Percentiles rank a stretch among this genome's conserved stretches.
Conservation (phyloP, 805 yeast species). For the Schizosaccharomyces octosporus region DNA sequence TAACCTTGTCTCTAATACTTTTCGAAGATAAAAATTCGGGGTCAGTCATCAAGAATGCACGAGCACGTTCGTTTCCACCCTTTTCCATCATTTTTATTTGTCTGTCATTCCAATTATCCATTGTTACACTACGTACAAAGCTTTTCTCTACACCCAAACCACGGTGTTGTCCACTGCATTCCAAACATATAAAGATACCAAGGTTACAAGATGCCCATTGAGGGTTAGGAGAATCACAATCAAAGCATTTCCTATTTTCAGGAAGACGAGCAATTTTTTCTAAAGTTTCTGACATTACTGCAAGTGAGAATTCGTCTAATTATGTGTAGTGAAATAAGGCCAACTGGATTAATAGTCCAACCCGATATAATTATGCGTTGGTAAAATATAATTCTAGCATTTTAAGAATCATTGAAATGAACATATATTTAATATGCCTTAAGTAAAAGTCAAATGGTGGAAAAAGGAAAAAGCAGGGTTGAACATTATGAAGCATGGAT, state of each 20-base stretch:
- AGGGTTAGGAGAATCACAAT: conserved; percentile 86
- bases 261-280: conserved; percentile 23
- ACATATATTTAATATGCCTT: too few relatives aligned
- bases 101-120: conserved; percentile 94
- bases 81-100: conserved; percentile 69
- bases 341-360: too few relatives aligned
- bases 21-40: background rate
- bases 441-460: too few relatives aligned
- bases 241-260: conserved; percentile 70
- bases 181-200: conserved; percentile 89
- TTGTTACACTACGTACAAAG: conserved; percentile 85
- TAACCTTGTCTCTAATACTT: background rate
- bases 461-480: too few relatives aligned
- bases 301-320: too few relatives aligned
- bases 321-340: too few relatives aligned
- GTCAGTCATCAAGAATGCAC: conserved; percentile 32
- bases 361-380: too few relatives aligned
- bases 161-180: conserved; percentile 85
- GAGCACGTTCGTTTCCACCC: conserved; percentile 73
- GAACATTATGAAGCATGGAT: too few relatives aligned
- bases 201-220: conserved; percentile 99
- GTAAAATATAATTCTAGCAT: too few relatives aligned
- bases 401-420: too few relatives aligned
- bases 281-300: background rate
- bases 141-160: conserved; percentile 93